phyloP scores from a whole-genome alignment of 2,329 filamentous ascomycete species.

The Penicillium verrucosum region DNA sequence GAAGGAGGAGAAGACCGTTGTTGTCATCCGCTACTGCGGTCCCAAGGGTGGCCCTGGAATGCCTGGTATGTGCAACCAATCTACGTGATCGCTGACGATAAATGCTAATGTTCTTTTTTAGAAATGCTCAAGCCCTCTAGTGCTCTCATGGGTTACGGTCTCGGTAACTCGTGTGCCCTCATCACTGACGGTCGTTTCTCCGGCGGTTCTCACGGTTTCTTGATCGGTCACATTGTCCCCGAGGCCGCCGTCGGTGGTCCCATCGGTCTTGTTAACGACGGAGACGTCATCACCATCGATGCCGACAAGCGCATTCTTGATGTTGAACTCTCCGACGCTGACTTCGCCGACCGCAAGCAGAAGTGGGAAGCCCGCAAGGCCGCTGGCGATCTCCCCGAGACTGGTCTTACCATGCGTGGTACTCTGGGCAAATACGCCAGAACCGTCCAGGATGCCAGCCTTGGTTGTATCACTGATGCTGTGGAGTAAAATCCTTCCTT shows the following conservation, averaged over 20 bases:
- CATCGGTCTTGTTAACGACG: slow-evolving; percentile 75
- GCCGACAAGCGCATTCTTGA: slow-evolving; percentile 68
- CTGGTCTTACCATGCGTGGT: slow-evolving; percentile 58
- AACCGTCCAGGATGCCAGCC: slow-evolving; percentile 46
- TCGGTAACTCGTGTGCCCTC: slow-evolving; percentile 66
- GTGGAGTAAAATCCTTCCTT: slow-evolving; percentile 29
- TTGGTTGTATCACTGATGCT: slow-evolving; percentile 48
- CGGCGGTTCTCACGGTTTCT: slow-evolving; percentile 84
- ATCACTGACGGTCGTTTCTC: slow-evolving; percentile 82
- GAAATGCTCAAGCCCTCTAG: slow-evolving; percentile 72
- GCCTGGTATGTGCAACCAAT: slow-evolving; percentile 41
- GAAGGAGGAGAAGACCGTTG: slow-evolving; percentile 73
- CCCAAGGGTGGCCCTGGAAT: slow-evolving; percentile 72
- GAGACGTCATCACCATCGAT: slow-evolving; percentile 81
- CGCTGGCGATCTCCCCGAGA: slow-evolving; percentile 45
- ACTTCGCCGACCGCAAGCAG: slow-evolving; percentile 57
- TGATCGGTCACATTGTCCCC: slow-evolving; percentile 86
- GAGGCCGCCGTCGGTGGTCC: slow-evolving; percentile 86
- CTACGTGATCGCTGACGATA: background rate
- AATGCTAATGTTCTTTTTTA: slow-evolving; percentile 55
- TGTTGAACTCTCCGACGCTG: slow-evolving; percentile 63
- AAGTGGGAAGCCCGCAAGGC: slow-evolving; percentile 55
- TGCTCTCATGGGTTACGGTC: slow-evolving; percentile 70
- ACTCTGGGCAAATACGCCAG: slow-evolving; percentile 69
- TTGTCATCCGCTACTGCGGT: slow-evolving; percentile 71